Evolutionary conservation across 2,329 filamentous ascomycete species (phyloP), one percentile per base, ranked within the genome.

Genomic region (Lizonia empirigonia): DNA sequence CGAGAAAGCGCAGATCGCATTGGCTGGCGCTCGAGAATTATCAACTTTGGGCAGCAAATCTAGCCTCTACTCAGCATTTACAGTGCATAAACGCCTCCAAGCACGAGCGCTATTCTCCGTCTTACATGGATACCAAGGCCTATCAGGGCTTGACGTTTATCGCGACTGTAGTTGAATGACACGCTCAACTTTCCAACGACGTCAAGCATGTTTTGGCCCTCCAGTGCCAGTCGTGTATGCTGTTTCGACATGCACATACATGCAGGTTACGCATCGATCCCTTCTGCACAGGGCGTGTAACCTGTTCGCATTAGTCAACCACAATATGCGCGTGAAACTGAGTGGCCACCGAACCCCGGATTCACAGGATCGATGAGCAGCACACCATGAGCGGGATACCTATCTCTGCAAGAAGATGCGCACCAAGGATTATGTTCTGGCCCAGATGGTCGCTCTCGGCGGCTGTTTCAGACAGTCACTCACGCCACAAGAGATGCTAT

Each of bases 241-340:
- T 30, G 12, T 18, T n/a, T 27, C 8, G 7, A 34, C 24, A 35
- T 27, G 41, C 32, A 36, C 18, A 22, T 26, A 29, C 16, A 45
- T n/a, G 26, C 13, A 29, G 24, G 12, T 12, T 24, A 13, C 1
- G n/a, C 18, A 35, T 23, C 5, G 37, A 39, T 24, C n/a, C 20
- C 38, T 18, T 20, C 20, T 42, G 42, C 33, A 44, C 37, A 27
- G n/a, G 42, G n/a, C n/a, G 42, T 52, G 44, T 52, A 34, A 52
- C 37, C 9, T 10, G 49, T 42, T 47, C 27, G 38, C 38, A 47
- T n/a, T 16, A 33, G 12, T 24, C 12, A 12, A 40, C n/a, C 27
- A 9, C 7, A 13, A n/a, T n/a, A n/a, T n/a, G n/a, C n/a, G n/a
- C n/a, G n/a, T n/a, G n/a, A n/a, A n/a, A n/a, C n/a, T n/a, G n/a